Base-by-base conservation (phyloP, 345 rosid genomes). In the Aethionema arabicum region DNA sequence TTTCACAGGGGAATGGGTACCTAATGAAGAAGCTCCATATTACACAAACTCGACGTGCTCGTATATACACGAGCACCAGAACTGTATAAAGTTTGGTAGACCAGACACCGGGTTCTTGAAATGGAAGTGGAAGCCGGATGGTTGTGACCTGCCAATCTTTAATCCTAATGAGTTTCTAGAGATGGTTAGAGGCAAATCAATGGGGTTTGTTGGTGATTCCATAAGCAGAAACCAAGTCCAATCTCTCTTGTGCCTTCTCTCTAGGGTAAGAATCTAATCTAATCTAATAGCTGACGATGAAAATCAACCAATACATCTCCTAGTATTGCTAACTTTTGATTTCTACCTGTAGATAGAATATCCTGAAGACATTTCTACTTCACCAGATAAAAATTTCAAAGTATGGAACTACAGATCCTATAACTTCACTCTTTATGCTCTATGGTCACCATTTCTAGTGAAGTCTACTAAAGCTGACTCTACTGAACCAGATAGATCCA, bases 131-230 rank as follows among this genome's bases (percentile, higher is more conserved):
- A 82, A 85, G 59, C 98, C 96, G 0, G 81, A 88, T 55, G 83
- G 76, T 0, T 91, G 96, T 15, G 82, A 91, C 39, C 79, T 91
- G 13, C 90, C 98, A 2, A 13, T 82, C 43, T 76, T 88, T 56
- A 78, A 91, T 40, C 92, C 98, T 2, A 74, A 72, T 37, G 87
- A 86, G 77, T 91, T 91, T 52, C 75, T 91, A 27, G 85, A 86
- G 59, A 76, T 85, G 49, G 83, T 85, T 8, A 76, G 85, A 61
- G 92, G 79, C 30, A 82, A 91, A 65, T 84, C 95, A 3, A 40
- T 91, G 81, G 92, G 90, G 2, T 86, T 91, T 60, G 92, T 88
- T 11, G 96, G 98, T 4, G 98, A 91, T 44, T 88, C 98, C 32
- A 81, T 91, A 1, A 85, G 82, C 2, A 80, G 92, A 74, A 91